phyloP scores from a whole-genome alignment of 257 asterid species.

The Solanum raphanifolium region DNA sequence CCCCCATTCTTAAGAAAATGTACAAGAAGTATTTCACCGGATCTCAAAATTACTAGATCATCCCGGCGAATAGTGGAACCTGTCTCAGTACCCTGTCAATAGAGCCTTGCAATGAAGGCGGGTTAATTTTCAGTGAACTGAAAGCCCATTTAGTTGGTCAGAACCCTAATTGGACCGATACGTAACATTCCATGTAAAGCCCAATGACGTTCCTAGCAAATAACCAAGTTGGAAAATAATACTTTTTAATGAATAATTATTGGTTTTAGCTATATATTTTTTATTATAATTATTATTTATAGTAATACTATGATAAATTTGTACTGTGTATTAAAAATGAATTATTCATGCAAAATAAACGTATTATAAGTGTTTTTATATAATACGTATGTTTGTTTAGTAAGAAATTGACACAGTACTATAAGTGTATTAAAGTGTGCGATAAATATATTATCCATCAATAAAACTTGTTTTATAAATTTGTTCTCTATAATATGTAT shows the following conservation, averaged over 20 bases:
- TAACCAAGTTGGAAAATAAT: neutral
- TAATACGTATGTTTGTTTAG: too few species aligned
- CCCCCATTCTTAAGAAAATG: slow-evolving; percentile 45
- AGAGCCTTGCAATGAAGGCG: neutral
- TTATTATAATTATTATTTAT: too few species aligned
- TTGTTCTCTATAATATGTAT: too few species aligned
- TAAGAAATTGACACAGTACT: too few species aligned
- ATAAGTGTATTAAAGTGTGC: neutral
- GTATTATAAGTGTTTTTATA: too few species aligned
- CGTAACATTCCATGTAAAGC: neutral
- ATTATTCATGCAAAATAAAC: too few species aligned
- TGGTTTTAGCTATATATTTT: neutral
- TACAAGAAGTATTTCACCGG: neutral
- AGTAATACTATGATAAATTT: too few species aligned
- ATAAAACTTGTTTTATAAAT: too few species aligned
- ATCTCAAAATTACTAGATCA: neutral
- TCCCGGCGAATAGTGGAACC: neutral
- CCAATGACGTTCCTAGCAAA: neutral
- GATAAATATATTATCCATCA: too few species aligned
- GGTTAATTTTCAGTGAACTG: neutral
- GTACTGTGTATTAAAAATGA: too few species aligned
- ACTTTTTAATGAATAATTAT: too few species aligned
- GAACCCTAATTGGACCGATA: neutral
- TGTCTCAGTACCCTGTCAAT: neutral
- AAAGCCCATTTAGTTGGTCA: neutral